Evolutionary conservation across 1,284 basidiomycete species (phyloP).

Genomic region (Ustilago loliicola): DNA sequence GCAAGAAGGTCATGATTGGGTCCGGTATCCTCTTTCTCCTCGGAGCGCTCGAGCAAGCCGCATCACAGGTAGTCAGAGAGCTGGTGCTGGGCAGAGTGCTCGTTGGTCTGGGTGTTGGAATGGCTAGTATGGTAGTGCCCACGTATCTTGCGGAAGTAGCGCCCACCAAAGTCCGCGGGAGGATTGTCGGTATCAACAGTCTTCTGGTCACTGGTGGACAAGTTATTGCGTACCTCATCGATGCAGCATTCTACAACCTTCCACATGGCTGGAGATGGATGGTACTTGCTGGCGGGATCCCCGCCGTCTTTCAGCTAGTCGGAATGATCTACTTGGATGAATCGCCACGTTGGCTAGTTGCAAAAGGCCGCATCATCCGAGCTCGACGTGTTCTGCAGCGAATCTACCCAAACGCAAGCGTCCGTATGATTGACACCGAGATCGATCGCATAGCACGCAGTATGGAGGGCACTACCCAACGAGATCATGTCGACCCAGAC

Average conservation of each 20-base stretch:
- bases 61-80: constrained; percentile 58
- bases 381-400: constrained; percentile 55
- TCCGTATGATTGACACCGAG: constrained; percentile 44
- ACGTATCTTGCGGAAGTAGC: constrained; percentile 62
- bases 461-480: constrained; percentile 35
- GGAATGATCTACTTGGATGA: constrained; percentile 64
- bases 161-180: constrained; percentile 54
- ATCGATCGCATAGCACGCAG: constrained; percentile 51
- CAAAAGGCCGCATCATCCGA: constrained; percentile 41
- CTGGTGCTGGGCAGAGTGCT: constrained; percentile 60
- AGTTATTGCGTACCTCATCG: constrained; percentile 60
- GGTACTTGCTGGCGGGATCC: constrained; percentile 56
- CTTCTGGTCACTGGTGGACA: constrained; percentile 65
- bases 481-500: constrained; percentile 24
- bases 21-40: constrained; percentile 60
- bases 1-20: constrained; percentile 59
- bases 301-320: constrained; percentile 59
- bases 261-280: constrained; percentile 66
- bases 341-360: constrained; percentile 61
- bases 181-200: constrained; percentile 59
- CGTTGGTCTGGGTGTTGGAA: constrained; percentile 61
- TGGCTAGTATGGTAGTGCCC: constrained; percentile 59
- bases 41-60: constrained; percentile 61
- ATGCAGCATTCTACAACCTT: constrained; percentile 58
- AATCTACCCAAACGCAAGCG: constrained; percentile 58